Base-by-base conservation (phyloP, 257 asterid species). In the Solanum neorickii region DNA sequence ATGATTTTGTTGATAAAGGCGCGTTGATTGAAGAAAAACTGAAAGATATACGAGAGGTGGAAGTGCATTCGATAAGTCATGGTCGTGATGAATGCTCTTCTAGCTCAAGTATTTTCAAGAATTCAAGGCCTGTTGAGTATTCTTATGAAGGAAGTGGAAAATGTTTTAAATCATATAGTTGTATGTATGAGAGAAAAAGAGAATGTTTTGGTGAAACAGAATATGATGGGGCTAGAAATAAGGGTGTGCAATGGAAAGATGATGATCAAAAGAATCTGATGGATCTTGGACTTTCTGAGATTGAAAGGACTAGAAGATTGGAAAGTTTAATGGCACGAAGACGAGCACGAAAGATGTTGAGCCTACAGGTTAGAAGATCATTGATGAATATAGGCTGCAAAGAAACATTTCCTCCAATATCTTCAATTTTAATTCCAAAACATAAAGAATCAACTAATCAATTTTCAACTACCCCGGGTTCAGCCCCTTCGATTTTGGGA, bases 271-370 rank as follows among this genome's bases (percentile, higher is more conserved):
- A 93, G 86, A 94, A 90, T 73, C 91, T 86, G 11, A 91, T 90
- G 92, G 99, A 96, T 82, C 90, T 90, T 7, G 95, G 93, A 44
- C 84, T 93, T 84, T 91, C 97, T 6, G 97, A 96, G 83, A 91
- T 87, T 9, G 98, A 97, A 85, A 92, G 97, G 76, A 97, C 89
- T 56, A 91, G 89, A 88, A 93, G 99, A 87, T 92, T 97, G n/a
- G 98, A 97, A 91, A 95, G 95, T 89, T 88, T 97, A 90, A 97
- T 97, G 16, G 99, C 99, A 7, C 90, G 98, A 56, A 90, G 98
- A 82, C 93, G 95, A 84, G 95, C 95, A 5, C 83, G 96, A 23
- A 97, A 94, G 87, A 60, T 92, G 87, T 7, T 90, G 84, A 91
- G 89, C 86, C 89, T 89, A 59, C 94, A 92, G 11, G 91, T 93